Evolutionary conservation across 2,329 filamentous ascomycete genomes (phyloP).

Genomic region (Cercospora canescens): DNA sequence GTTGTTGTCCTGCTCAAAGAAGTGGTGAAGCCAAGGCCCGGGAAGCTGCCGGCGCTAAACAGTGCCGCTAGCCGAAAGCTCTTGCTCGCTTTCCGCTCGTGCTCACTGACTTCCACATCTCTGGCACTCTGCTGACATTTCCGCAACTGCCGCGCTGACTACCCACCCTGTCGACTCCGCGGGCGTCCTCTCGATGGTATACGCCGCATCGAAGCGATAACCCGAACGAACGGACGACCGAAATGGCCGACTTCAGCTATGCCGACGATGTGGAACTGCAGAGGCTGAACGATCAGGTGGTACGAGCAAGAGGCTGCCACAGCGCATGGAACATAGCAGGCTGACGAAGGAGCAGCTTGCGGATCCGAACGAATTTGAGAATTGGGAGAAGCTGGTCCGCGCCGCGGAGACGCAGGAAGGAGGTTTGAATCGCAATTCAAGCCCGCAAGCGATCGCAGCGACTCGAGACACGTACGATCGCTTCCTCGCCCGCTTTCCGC

Average conservation of each 20-base stretch:
- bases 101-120: neutral
- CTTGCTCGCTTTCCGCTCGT: neutral
- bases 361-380: constrained; percentile 88
- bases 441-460: constrained; percentile 84
- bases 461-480: constrained; percentile 87
- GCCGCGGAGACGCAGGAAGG: constrained; percentile 84
- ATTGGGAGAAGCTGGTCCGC: constrained; percentile 89
- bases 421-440: constrained; percentile 94
- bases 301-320: constrained; percentile 13
- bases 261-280: constrained; percentile 34
- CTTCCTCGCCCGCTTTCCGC: constrained; percentile 90
- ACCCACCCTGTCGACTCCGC: neutral
- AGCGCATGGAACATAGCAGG: neutral
- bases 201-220: neutral
- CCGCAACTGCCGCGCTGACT: neutral
- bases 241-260: constrained; percentile 37
- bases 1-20: neutral
- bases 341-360: constrained; percentile 47
- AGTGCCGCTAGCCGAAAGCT: constrained; percentile 3
- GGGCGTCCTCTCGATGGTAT: constrained; percentile 4
- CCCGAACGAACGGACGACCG: neutral
- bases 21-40: neutral
- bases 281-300: constrained; percentile 33
- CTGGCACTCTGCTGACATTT: neutral
- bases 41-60: neutral